These are phyloP conservation scores for Furcasterigmium sp. DNA, from an alignment of 2,329 filamentous ascomycete species.

Conservation along the genomic window DNA sequence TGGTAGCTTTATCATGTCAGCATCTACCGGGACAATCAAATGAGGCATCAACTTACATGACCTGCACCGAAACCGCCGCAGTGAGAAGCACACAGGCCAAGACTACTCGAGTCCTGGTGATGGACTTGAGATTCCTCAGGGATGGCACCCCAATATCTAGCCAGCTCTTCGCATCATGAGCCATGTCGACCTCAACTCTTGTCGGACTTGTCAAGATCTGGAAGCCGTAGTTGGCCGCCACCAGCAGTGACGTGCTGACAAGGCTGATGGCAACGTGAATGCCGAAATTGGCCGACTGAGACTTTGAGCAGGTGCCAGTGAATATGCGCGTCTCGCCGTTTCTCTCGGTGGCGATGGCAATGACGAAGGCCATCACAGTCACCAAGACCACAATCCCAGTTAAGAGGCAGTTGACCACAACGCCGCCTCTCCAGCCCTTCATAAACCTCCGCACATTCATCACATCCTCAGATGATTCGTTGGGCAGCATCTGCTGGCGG, in stretches of 20 bases:
- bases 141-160: conserved; percentile 51
- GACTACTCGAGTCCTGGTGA: conserved; percentile 33
- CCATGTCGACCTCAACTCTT: conserved; percentile 38
- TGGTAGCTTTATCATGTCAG: background rate
- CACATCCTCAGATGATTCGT: conserved; percentile 17
- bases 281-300: conserved; percentile 31
- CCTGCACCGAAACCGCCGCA: conserved; percentile 37
- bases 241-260: conserved; percentile 35
- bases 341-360: conserved; percentile 30
- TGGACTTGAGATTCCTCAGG: conserved; percentile 39
- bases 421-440: conserved; percentile 41
- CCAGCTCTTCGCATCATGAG: conserved; percentile 41
- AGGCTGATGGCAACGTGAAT: conserved; percentile 40
- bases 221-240: conserved; percentile 46
- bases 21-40: background rate
- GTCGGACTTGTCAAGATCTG: conserved; percentile 51
- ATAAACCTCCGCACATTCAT: conserved; percentile 19
- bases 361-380: conserved; percentile 31
- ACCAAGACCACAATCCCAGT: conserved; percentile 30
- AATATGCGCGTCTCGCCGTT: conserved; percentile 30
- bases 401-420: conserved; percentile 36
- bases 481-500: conserved; percentile 8
- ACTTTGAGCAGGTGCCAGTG: conserved; percentile 29
- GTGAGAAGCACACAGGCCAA: conserved; percentile 33
- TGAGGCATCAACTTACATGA: conserved; percentile 37